Base-by-base conservation (phyloP, 73 alveolate genomes). In the Paramecium sonneborni region DNA sequence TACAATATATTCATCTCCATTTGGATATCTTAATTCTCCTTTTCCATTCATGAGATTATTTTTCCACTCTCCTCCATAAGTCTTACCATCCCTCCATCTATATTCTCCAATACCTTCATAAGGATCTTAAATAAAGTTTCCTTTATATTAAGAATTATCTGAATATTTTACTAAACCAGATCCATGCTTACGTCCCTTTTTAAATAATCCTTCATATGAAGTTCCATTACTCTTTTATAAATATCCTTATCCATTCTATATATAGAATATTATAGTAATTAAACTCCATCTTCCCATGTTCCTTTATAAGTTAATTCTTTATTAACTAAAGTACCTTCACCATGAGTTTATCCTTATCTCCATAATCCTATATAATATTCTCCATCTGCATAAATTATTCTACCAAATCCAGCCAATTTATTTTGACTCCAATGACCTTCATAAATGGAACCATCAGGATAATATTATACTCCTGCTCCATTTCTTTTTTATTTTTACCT, bases 401-500 rank as follows among this genome's bases (percentile, higher is more conserved):
- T 68, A 14, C 98, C 98, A 15, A 86, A 67, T 15, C 98, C 98
- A 79, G 92, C 91, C 4, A 95, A 96, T 21, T 92, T 44, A 41
- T 93, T 93, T 38, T 94, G 88, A 24, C 62, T 72, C 62, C 93
- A 69, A 14, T 92, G 93, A n/a, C 98, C 98, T 38, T 96, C 94
- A 70, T 96, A 96, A 39, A 52, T 68, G 3, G 97, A 85, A 6
- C 97, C 97, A 76, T 96, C 98, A n/a, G 97, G 97, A 32, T 76
- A 86, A 18, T 43, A 32, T 86, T 86, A 69, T 5, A 39, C 8
- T 1, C 93, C 93, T 20, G 72, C 67, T 43, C 93, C 93, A 76
- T 86, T 37, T 86, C 90, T 57, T 62, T 62, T 26, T 62, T 14
- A 14, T 32, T 62, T 30, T 11, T 62, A 26, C 84, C 84, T 23